Evolutionary conservation across 176 grass and related monocot genomes (phyloP).

Genomic region (Carex kokanica): DNA sequence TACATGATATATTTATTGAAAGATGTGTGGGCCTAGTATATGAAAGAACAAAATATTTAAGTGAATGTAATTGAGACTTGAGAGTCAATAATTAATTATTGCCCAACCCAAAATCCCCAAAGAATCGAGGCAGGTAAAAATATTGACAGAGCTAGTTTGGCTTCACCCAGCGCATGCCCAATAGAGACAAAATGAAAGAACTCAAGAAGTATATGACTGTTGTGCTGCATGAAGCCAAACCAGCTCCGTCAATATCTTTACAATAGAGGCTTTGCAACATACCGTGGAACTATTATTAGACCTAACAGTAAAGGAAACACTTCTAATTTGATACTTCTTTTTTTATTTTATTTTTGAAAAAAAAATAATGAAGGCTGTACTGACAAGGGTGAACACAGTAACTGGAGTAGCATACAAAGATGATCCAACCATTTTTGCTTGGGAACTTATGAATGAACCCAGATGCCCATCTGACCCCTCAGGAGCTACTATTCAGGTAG

Average conservation of each 20-base stretch:
- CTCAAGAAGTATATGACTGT: too few relatives aligned
- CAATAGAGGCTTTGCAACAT: not conserved
- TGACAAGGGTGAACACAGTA: conserved; percentile 74
- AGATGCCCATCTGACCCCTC: conserved; percentile 82
- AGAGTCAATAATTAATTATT: not conserved
- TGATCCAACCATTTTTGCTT: conserved; percentile 88
- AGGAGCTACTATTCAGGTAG: conserved; percentile 53
- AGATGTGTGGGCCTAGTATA: not conserved
- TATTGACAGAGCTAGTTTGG: too few relatives aligned
- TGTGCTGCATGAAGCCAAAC: too few relatives aligned
- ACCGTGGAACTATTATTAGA: not conserved
- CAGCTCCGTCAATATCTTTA: too few relatives aligned
- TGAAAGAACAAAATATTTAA: not conserved
- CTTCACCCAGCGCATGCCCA: too few relatives aligned
- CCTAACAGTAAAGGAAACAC: not conserved
- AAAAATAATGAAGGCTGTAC: conserved; percentile 47
- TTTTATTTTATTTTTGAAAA: not conserved
- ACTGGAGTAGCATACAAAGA: conserved; percentile 81
- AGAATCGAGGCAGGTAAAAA: not conserved
- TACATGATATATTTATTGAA: conserved; percentile 1
- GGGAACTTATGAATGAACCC: conserved; percentile 99
- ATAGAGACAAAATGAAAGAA: too few relatives aligned
- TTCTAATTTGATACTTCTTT: not conserved
- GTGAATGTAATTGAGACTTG: not conserved
- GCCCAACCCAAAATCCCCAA: not conserved